phyloP scores from a whole-genome alignment of 1,284 basidiomycete species.

The Sporisorium reilianum region DNA sequence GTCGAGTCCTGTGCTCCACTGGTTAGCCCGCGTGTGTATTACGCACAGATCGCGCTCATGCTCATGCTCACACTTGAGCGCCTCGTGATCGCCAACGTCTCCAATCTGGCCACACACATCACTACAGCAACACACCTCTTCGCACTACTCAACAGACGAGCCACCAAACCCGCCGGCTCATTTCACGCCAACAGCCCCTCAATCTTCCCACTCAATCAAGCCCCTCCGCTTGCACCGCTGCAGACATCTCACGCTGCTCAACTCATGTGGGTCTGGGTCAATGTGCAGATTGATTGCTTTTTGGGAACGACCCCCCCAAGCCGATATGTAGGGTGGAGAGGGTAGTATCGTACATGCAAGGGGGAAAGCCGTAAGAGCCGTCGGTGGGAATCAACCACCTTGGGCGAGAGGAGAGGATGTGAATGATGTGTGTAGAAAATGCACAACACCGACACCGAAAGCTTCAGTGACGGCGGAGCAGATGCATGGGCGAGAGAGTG shows the following conservation, averaged over 20 bases:
- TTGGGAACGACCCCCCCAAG: slow-evolving; percentile 40
- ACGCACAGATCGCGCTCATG: background rate
- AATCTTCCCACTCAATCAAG: background rate
- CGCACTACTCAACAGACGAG: background rate
- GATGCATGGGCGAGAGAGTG: slow-evolving; percentile 24
- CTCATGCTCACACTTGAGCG: background rate
- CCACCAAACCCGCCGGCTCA: background rate
- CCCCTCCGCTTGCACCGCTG: background rate
- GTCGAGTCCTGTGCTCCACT: background rate
- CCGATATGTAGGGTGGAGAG: slow-evolving; percentile 26
- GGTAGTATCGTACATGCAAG: slow-evolving; percentile 38
- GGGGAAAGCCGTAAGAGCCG: slow-evolving; percentile 30
- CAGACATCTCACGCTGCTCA: background rate
- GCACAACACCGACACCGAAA: slow-evolving; percentile 11
- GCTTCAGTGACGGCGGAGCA: slow-evolving; percentile 21
- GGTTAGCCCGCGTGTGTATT: background rate
- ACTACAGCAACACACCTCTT: too few species aligned
- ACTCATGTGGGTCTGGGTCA: slow-evolving; percentile 24
- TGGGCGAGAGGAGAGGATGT: slow-evolving; percentile 6
- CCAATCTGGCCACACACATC: too few species aligned
- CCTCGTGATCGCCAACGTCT: background rate
- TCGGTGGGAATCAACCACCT: slow-evolving; percentile 45
- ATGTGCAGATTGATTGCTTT: slow-evolving; percentile 54
- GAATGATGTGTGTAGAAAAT: slow-evolving; percentile 9
- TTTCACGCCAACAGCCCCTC: background rate